Percentiles rank a stretch among this genome's conserved stretches.
Conservation (phyloP, 805 yeast species). For the Kuraishia capsulata region DNA sequence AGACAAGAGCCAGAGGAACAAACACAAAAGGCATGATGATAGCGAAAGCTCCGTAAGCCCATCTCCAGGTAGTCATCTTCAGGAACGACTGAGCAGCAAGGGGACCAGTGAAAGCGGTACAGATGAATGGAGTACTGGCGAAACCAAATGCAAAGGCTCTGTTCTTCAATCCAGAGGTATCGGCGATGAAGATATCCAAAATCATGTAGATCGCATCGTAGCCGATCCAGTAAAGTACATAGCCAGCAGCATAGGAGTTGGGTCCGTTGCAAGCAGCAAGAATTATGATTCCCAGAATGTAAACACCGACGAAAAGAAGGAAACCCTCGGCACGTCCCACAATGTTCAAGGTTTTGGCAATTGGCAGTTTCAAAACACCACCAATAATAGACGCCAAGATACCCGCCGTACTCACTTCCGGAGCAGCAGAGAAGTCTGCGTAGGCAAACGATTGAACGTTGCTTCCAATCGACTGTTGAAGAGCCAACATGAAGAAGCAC, state of each 20-base stretch:
- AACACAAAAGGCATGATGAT: constrained; percentile 32
- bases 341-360: constrained; percentile 16
- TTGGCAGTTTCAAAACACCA: constrained; percentile 21
- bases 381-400: constrained; percentile 21
- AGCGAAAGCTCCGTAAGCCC: constrained; percentile 44
- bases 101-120: constrained; percentile 24
- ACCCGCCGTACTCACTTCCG: constrained; percentile 18
- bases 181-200: constrained; percentile 19
- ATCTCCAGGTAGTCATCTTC: constrained; percentile 38
- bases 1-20: constrained; percentile 15
- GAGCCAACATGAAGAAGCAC: constrained; percentile 22
- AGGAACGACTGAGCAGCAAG: constrained; percentile 25
- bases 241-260: constrained; percentile 18
- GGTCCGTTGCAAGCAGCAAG: constrained; percentile 19
- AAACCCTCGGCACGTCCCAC: constrained; percentile 23
- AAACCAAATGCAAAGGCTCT: constrained; percentile 23
- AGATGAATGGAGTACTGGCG: constrained; percentile 19
- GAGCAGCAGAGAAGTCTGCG: constrained; percentile 17
- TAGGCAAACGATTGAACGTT: constrained; percentile 15
- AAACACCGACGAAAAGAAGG: constrained; percentile 12
- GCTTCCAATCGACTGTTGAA: constrained; percentile 16
- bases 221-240: constrained; percentile 21
- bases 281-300: constrained; percentile 16
- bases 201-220: constrained; percentile 17
- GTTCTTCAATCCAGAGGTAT: constrained; percentile 17